phyloP scores from a whole-genome alignment of 2,329 filamentous ascomycete genomes.

The Rutstroemia sp. region DNA sequence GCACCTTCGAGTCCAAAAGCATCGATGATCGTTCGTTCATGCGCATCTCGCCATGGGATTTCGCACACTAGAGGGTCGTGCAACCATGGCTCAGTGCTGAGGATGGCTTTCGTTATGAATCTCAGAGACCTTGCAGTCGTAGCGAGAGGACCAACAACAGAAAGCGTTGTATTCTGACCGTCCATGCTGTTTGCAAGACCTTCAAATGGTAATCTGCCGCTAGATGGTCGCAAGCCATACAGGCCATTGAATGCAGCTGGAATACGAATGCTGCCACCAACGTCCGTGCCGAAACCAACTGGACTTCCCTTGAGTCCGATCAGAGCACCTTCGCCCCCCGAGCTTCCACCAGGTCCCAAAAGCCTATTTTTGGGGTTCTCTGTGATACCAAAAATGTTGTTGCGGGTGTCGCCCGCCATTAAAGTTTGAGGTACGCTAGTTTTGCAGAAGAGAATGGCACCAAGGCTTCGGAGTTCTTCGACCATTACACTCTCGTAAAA shows the following conservation, averaged over 20 bases:
- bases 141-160: constrained; percentile 56
- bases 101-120: constrained; percentile 47
- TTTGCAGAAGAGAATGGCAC: constrained; percentile 36
- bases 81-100: constrained; percentile 56
- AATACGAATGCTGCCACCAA: constrained; percentile 29
- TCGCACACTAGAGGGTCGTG: constrained; percentile 58
- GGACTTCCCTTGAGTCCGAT: constrained; percentile 28
- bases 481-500: constrained; percentile 43
- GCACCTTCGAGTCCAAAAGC: constrained; percentile 32
- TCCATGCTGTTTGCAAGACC: constrained; percentile 51
- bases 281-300: constrained; percentile 29
- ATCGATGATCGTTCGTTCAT: constrained; percentile 29
- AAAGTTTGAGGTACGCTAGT: constrained; percentile 35
- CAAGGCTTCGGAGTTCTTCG: constrained; percentile 32
- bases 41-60: constrained; percentile 54
- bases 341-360: constrained; percentile 26
- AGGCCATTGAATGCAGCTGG: constrained; percentile 33
- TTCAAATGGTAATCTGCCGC: constrained; percentile 39
- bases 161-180: constrained; percentile 56
- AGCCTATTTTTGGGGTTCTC: constrained; percentile 28
- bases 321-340: constrained; percentile 30
- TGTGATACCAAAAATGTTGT: constrained; percentile 37
- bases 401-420: constrained; percentile 35
- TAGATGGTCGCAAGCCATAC: constrained; percentile 33
- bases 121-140: constrained; percentile 46